Base-by-base conservation (phyloP, 495 filamentous ascomycete species). In the Penicillium atrosanguineum region DNA sequence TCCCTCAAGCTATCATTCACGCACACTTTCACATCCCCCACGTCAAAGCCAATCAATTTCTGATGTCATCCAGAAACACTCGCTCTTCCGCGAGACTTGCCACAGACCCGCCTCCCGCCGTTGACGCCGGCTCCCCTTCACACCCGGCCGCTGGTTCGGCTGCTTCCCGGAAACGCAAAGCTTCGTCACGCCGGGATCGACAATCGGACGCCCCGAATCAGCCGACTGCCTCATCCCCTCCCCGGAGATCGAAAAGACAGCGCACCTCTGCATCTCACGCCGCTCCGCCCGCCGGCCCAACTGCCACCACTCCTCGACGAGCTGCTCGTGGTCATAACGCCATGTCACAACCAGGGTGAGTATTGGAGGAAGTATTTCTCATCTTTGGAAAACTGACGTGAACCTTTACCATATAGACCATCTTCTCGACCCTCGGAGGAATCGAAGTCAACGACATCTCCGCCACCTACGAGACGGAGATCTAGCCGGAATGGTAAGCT, bases 311-410 rank as follows among this genome's bases (percentile, higher is more conserved):
- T 54, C 59, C 80, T 52, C 83, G 84, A 50, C 84, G 81, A 61
- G 78, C 70, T 80, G 82, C 72, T 74, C 81, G 66, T 85, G 87
- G 73, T 74, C 79, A 67, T 66, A 83, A 79, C 72, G 80, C 78
- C 64, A 94, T 93, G 91, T 91, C 91, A 73, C 89, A 86, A 77
- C 83, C 87, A 67, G 85, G 83, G 90, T 94, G 74, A 50, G 82
- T 76, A 29, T 25, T 44, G n/a, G 1, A 12, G 28, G 23, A 12
- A 39, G 16, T 11, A 15, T 48, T 14, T 12, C 15, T 28, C 7
- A 2, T 16, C 6, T 14, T 26, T 46, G 23, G 2, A 16, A 44
- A 28, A 21, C 39, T 46, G 20, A 59, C 49, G 44, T 28, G 51
- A 40, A 23, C 6, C 16, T 34, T n/a, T 44, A 7, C 15, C 9